Base-by-base conservation (phyloP, 2,329 filamentous ascomycete species). In the Pezicula rhizophila region DNA sequence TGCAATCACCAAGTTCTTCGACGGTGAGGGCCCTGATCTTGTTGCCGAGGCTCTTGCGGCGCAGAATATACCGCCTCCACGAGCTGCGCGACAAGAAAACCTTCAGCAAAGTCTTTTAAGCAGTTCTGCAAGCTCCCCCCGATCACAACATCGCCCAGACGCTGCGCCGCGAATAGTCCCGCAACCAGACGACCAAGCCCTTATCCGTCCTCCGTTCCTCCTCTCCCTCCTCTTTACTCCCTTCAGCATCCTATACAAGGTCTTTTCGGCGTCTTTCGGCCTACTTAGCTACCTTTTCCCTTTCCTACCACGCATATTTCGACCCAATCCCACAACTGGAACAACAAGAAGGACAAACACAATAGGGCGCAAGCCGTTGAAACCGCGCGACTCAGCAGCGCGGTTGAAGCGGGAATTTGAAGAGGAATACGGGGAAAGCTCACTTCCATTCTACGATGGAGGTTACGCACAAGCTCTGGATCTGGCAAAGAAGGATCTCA, bases 1-100 rank as follows among this genome's bases (percentile, higher is more conserved):
- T 60, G 92, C 93, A 50, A 92, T 99, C 55, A 82, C 93, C 56
- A 95, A 95, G 64, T 97, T 97, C 79, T 99, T 96, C 66, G 93
- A 99, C 62, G 93, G 93, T 58, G 93, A 97, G 70, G 85, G 85
- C 3, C 80, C 89, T 43, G 89, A 95, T 65, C 85, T 82, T 11
- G 73, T 92, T 15, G 85, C 87, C 50, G 89, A 93, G 70, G 87
- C 87, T 50, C 77, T 84, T 45, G 78, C 84, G 43, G 75, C 78
- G 7, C 75, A 84, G 52, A 70, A 77, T 46, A 68, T 75, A n/a
- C 74, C 82, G 35, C 83, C 85, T 15, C 79, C 80, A 42, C 74
- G 79, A 54, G 70, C 81, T 50, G 71, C 75, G 12, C 77, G 88
- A 55, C 81, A 85, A 56, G 87, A 95, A 62, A 95, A 88, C 52